Base-by-base conservation (phyloP, 75 land plant species). In the Picea glauca region DNA sequence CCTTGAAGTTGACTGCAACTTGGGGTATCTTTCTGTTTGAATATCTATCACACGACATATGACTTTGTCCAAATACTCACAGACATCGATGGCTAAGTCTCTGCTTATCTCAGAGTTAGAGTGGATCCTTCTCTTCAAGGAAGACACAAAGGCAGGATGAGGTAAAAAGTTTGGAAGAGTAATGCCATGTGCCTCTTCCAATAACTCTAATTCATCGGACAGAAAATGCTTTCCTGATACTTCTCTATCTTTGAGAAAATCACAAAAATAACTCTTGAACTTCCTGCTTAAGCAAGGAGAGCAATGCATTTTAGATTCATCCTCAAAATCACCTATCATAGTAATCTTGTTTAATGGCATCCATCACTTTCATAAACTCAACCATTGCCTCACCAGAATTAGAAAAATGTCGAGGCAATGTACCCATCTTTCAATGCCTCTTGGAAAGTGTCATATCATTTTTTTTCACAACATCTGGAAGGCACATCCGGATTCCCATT, bases 271-370 rank as follows among this genome's bases (percentile, higher is more conserved):
- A 65, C 81, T 3, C 18, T 50, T 6, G 43, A 33, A 26, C n/a
- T 58, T 68, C 72, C 56, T 58, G 13, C 56, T 46, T 66, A 26
- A 26, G 26, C 26, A 26, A 26, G 26, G 26, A 26, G 26, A 26
- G 26, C 26, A 56, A 13, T 86, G 86, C 76, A 88, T 82, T 0
- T 72, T 4, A 0, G 35, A 12, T 14, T 85, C 92, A 33, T 82
- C 82, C 0, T 88, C 80, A 57, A 68, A 86, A 30, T 88, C 86
- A 7, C 90, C 90, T 18, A 78, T 54, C 11, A 84, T 3, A n/a
- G 84, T 83, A 1, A 84, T 15, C 83, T 85, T 12, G 13, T 20
- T 9, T 15, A 66, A 33, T 14, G 15, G n/a, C 21, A 57, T 54
- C 79, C 60, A 20, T 72, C n/a, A 31, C n/a, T 59, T 67, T 64